Percentiles rank a stretch among this genome's conserved stretches.
Conservation (phyloP, 805 yeast genomes). For the Wickerhamomyces rabaulensis region DNA sequence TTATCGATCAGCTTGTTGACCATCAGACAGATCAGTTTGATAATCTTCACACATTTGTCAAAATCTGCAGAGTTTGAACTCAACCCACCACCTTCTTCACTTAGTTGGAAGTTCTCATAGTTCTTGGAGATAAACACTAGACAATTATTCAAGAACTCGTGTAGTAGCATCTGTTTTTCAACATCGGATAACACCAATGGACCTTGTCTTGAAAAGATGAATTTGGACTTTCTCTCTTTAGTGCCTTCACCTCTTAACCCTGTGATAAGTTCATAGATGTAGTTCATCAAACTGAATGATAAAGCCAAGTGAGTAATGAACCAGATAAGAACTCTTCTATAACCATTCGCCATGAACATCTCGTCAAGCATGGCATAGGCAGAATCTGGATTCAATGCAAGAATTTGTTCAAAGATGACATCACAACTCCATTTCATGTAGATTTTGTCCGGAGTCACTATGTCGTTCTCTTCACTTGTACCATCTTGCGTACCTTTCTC, state of each 20-base stretch:
- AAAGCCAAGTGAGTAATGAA: slow-evolving; percentile 57
- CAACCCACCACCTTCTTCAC: slow-evolving; percentile 12
- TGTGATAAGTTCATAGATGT: slow-evolving; percentile 54
- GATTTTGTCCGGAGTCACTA: slow-evolving; percentile 44
- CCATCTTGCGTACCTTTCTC: slow-evolving; percentile 21
- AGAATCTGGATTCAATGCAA: slow-evolving; percentile 46
- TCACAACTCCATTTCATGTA: slow-evolving; percentile 41
- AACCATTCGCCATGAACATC: slow-evolving; percentile 62
- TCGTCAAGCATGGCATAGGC: slow-evolving; percentile 61
- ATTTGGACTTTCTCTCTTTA: slow-evolving; percentile 12
- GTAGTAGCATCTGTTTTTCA: slow-evolving; percentile 62
- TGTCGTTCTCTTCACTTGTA: slow-evolving; percentile 17
- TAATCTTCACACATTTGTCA: slow-evolving; percentile 31
- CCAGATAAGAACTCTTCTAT: slow-evolving; percentile 61
- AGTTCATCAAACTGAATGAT: slow-evolving; percentile 52
- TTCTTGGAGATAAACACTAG: slow-evolving; percentile 38
- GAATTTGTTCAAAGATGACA: slow-evolving; percentile 44
- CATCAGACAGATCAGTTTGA: slow-evolving; percentile 60
- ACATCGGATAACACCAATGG: slow-evolving; percentile 46
- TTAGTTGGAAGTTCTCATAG: slow-evolving; percentile 14
- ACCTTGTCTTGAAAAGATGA: slow-evolving; percentile 55
- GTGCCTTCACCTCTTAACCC: slow-evolving; percentile 46
- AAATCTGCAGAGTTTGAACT: slow-evolving; percentile 18
- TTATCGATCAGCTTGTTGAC: slow-evolving; percentile 44
- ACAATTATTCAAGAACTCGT: slow-evolving; percentile 61